Percentiles rank a stretch among this genome's conserved stretches.
phyloP scores from a whole-genome alignment of 1,284 basidiomycete species.

The Wallemia ichthyophaga region DNA sequence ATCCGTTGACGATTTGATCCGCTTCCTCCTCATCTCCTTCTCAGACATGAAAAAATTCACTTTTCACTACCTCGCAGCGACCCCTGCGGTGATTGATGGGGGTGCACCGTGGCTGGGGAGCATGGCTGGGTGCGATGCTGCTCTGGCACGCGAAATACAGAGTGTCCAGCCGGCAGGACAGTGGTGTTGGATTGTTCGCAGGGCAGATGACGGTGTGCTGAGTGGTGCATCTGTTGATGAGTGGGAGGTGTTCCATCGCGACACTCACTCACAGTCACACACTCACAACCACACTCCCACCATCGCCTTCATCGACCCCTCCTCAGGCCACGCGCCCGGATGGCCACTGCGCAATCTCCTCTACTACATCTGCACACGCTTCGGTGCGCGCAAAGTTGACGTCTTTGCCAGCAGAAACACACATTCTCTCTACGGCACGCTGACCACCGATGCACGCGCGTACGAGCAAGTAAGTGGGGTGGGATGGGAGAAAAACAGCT shows the following conservation, averaged over 20 bases:
- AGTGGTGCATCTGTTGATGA: not conserved
- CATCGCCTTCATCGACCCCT: slow-evolving; percentile 62
- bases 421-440: not conserved
- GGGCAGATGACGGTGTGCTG: not conserved
- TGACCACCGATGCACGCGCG: not conserved
- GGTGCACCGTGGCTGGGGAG: slow-evolving; percentile 9
- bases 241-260: not conserved
- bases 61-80: slow-evolving; percentile 93
- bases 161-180: not conserved
- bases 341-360: slow-evolving; percentile 87
- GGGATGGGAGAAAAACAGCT: slow-evolving; percentile 80
- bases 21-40: slow-evolving; percentile 68
- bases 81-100: slow-evolving; percentile 55
- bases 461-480: slow-evolving; percentile 24
- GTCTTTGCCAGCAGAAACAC: slow-evolving; percentile 44
- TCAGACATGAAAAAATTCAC: slow-evolving; percentile 95
- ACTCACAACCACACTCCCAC: slow-evolving; percentile 6
- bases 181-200: not conserved
- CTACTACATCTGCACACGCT: slow-evolving; percentile 33
- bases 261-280: too few species aligned
- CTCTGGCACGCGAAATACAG: not conserved
- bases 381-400: slow-evolving; percentile 26
- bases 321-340: slow-evolving; percentile 49
- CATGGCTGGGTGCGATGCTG: not conserved
- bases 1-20: slow-evolving; percentile 23